Evolutionary conservation across 805 yeast species (phyloP).

Genomic region (Starmerella tilneyi): DNA sequence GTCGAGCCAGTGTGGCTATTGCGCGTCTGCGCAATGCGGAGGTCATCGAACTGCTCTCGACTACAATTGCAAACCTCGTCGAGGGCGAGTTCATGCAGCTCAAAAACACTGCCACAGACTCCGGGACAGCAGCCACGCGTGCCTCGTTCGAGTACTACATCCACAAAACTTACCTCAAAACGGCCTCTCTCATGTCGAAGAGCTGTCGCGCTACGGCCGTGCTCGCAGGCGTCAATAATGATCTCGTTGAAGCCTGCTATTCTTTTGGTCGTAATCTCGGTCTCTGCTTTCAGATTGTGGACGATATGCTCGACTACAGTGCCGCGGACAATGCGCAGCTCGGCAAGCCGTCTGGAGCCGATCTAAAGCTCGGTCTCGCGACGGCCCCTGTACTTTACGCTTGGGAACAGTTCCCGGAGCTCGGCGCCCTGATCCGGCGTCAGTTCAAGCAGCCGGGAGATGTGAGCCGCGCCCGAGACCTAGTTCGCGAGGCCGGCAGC

Average conservation of each 20-base stretch:
- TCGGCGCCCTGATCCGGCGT: slow-evolving; percentile 74
- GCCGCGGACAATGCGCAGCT: slow-evolving; percentile 62
- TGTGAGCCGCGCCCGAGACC: slow-evolving; percentile 64
- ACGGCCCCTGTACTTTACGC: slow-evolving; percentile 95
- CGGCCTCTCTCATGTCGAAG: slow-evolving; percentile 90
- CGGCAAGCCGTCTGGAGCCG: slow-evolving; percentile 96
- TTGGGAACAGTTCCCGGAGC: slow-evolving; percentile 76
- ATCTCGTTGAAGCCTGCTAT: slow-evolving; percentile 74
- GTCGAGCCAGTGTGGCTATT: slow-evolving; percentile 91
- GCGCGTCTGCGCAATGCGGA: slow-evolving; percentile 93
- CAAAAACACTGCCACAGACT: slow-evolving; percentile 68
- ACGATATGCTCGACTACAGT: slow-evolving; percentile 91
- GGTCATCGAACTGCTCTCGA: slow-evolving; percentile 88
- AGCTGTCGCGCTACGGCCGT: slow-evolving; percentile 90
- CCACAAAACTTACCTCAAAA: slow-evolving; percentile 90
- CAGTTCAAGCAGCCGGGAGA: slow-evolving; percentile 77
- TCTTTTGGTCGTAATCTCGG: slow-evolving; percentile 90
- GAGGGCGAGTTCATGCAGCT: slow-evolving; percentile 99
- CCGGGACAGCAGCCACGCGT: slow-evolving; percentile 38
- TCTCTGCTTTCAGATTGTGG: slow-evolving; percentile 89
- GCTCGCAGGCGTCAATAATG: slow-evolving; percentile 68
- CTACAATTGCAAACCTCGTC: slow-evolving; percentile 90
- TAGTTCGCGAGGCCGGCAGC: slow-evolving; percentile 64
- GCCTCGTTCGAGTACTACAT: slow-evolving; percentile 87
- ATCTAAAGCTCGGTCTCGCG: slow-evolving; percentile 83